Evolutionary conservation across 1,139 yeast genomes (phyloP).

Genomic region (Suhomyces bolitotheri): DNA sequence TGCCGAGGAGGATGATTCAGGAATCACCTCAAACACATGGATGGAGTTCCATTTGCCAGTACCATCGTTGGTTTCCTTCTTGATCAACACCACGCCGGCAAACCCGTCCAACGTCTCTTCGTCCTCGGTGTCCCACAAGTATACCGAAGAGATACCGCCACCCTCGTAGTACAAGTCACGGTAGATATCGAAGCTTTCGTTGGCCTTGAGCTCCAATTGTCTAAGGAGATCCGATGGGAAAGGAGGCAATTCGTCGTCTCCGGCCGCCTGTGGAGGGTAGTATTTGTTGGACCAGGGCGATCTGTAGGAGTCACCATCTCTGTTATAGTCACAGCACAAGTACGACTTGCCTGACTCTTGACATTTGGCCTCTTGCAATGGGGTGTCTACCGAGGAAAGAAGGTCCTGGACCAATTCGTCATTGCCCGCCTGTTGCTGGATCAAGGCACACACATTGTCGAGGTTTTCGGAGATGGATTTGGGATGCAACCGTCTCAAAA

Average conservation of each 20-base stretch:
- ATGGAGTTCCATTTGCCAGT: conserved; percentile 86
- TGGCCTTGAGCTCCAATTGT: conserved; percentile 75
- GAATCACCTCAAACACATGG: conserved; percentile 82
- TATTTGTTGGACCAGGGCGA: conserved; percentile 90
- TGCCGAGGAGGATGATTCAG: conserved; percentile 48
- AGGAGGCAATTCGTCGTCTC: conserved; percentile 62
- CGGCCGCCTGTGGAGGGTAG: conserved; percentile 53
- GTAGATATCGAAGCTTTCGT: conserved; percentile 89
- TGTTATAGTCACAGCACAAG: conserved; percentile 88
- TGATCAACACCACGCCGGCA: conserved; percentile 89
- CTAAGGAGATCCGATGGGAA: conserved; percentile 70
- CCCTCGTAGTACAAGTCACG: conserved; percentile 95
- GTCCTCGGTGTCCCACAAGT: conserved; percentile 80
- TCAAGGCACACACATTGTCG: conserved; percentile 65
- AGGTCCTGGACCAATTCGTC: conserved; percentile 80
- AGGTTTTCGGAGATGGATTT: conserved; percentile 63
- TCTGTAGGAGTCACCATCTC: conserved; percentile 91
- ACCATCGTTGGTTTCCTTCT: conserved; percentile 61
- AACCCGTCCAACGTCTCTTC: conserved; percentile 50
- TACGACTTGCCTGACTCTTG: conserved; percentile 61
- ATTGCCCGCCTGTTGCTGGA: conserved; percentile 45
- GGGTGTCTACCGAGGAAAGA: conserved; percentile 84
- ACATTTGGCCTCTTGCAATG: conserved; percentile 64
- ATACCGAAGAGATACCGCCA: conserved; percentile 81
- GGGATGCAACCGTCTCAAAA: conserved; percentile 85